Percentiles rank a stretch among this genome's conserved stretches.
phyloP scores from a whole-genome alignment of 176 grass and related monocot genomes.

The Lolium multiflorum region DNA sequence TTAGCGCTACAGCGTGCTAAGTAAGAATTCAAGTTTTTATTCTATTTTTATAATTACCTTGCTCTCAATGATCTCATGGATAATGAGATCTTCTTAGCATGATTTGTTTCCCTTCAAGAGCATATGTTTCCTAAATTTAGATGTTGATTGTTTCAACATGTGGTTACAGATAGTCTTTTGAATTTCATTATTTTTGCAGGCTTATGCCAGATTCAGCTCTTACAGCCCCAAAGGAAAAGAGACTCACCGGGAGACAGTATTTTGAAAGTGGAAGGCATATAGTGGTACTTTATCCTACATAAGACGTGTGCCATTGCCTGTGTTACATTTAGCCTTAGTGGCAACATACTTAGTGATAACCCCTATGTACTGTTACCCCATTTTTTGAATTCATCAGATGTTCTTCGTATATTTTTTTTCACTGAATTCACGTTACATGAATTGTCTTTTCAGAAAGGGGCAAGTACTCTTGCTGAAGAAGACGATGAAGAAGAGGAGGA shows the following conservation, averaged over 20 bases:
- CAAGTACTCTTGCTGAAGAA: slow-evolving; percentile 68
- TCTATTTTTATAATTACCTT: slow-evolving; percentile 27
- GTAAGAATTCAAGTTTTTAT: slow-evolving; percentile 61
- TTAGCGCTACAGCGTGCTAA: slow-evolving; percentile 89
- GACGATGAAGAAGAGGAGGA: slow-evolving; percentile 93
- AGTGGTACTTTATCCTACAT: slow-evolving; percentile 53
- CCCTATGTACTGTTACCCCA: slow-evolving; percentile 26
- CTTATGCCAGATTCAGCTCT: slow-evolving; percentile 98
- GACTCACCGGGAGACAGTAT: slow-evolving; percentile 80
- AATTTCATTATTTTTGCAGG: slow-evolving; percentile 57
- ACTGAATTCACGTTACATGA: slow-evolving; percentile 32
- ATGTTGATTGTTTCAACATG: not conserved
- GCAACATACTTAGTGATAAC: slow-evolving; percentile 32
- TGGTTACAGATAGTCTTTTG: slow-evolving; percentile 38
- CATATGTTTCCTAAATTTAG: slow-evolving; percentile 18
- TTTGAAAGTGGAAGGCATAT: slow-evolving; percentile 94
- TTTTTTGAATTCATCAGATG: slow-evolving; percentile 8
- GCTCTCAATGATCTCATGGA: slow-evolving; percentile 18
- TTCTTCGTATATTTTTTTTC: slow-evolving; percentile 26
- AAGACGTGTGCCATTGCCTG: not conserved
- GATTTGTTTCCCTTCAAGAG: not conserved
- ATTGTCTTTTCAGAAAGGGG: slow-evolving; percentile 76
- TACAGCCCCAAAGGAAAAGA: slow-evolving; percentile 90
- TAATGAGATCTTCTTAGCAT: slow-evolving; percentile 37
- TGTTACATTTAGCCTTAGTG: slow-evolving; percentile 1